Base-by-base conservation (phyloP, 192 early-diverging fungal genomes). In the Endogone sp. region DNA sequence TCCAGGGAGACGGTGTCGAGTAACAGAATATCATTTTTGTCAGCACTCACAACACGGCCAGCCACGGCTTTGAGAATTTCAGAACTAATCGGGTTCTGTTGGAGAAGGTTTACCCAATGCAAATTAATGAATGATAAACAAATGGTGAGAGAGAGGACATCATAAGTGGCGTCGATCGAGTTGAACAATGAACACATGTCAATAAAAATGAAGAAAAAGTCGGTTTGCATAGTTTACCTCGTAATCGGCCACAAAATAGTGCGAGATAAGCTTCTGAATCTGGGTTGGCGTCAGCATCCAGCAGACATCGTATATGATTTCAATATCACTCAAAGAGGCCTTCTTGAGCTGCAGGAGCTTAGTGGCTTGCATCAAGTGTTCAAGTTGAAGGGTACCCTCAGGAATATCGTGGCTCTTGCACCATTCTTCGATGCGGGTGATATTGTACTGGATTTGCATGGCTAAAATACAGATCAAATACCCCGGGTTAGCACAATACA, bases 391-490 rank as follows among this genome's bases (percentile, higher is more conserved):
- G 2, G 85, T 89, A 44, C 90, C 89, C 75, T 99, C 98, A 27
- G 91, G 84, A 22, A 97, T 91, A 32, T 90, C 90, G 76, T 98
- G 95, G 23, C 91, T 89, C 77, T 95, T 96, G 88, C 96, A 98
- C 98, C 98, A 99, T 75, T 99, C 98, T 78, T 98, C 94, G 68
- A 99, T 88, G 23, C 95, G 87, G 3, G 93, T 93, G 57, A 98
- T 90, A 67, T 99, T 99, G 83, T 97, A 99, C 83, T 98, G 96
- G 72, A 99, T 96, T 86, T 99, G 98, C 86, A 97, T 95, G 26
- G 89, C 89, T 88, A 68, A 23, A 26, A 21, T 24, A 49, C 62
- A 66, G 49, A 29, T n/a, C n/a, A n/a, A n/a, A 16, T 31, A 49
- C n/a, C n/a, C n/a, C n/a, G n/a, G n/a, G n/a, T n/a, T n/a, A n/a